A percentile compares a stretch with the other conserved stretches of the same genome.
Evolutionary conservation across 2,329 filamentous ascomycete species (phyloP).

Genomic region (Drechslerella dactyloides): DNA sequence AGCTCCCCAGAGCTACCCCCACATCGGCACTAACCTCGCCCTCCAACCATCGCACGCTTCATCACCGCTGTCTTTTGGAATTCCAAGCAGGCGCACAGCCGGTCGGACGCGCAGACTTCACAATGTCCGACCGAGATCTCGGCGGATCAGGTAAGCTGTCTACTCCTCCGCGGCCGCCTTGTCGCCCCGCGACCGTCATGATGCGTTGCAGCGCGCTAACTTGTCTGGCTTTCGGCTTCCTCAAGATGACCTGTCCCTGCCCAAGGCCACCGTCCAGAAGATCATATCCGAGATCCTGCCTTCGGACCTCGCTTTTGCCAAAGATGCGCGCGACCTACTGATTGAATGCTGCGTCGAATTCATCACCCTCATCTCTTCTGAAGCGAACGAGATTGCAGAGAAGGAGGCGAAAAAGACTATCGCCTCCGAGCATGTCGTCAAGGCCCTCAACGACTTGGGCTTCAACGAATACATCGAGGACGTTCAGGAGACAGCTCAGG

Average conservation of each 20-base stretch:
- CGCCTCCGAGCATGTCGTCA: slow-evolving; percentile 95
- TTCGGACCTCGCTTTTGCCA: slow-evolving; percentile 82
- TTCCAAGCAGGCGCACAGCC: background rate
- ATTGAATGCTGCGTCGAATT: slow-evolving; percentile 99
- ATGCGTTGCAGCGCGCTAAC: background rate
- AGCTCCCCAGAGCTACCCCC: background rate
- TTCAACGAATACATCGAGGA: slow-evolving; percentile 91
- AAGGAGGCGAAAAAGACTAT: slow-evolving; percentile 99
- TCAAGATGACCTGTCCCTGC: slow-evolving; percentile 66
- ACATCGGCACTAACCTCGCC: no score
- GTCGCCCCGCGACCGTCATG: slow-evolving; percentile 12
- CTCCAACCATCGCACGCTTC: no score
- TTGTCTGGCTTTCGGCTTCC: slow-evolving; percentile 59
- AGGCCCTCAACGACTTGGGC: slow-evolving; percentile 87
- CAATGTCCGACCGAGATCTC: slow-evolving; percentile 54
- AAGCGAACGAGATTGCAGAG: slow-evolving; percentile 98
- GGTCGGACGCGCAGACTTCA: background rate
- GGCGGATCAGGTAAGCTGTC: slow-evolving; percentile 50
- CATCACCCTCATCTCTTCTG: slow-evolving; percentile 96
- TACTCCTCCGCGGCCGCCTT: slow-evolving; percentile 8
- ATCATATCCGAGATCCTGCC: slow-evolving; percentile 95
- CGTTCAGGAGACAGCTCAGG: slow-evolving; percentile 81
- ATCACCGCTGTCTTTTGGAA: background rate
- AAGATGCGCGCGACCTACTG: slow-evolving; percentile 90
- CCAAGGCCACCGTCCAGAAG: slow-evolving; percentile 73